Evolutionary conservation across 331 rosid genomes (phyloP).

Genomic region (Rhamnella rubrinervis): DNA sequence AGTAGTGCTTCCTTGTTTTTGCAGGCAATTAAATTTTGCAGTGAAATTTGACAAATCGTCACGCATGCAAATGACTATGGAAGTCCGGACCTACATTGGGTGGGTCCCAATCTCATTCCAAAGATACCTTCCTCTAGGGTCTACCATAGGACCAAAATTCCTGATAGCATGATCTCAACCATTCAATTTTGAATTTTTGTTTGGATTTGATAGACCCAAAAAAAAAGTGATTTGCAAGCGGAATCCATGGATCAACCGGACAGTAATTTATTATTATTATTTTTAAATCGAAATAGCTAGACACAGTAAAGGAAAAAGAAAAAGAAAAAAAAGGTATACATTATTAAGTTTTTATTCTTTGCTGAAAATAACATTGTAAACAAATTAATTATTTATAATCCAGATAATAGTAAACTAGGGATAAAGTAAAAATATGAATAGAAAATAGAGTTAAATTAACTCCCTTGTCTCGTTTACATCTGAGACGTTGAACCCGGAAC

Average conservation of each 20-base stretch:
- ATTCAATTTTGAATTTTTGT: not conserved
- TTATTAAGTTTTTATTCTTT: too few relatives aligned
- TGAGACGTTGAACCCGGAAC: too few relatives aligned
- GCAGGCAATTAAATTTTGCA: conserved; percentile 18
- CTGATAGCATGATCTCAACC: too few relatives aligned
- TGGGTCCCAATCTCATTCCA: not conserved
- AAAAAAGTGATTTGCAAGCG: not conserved
- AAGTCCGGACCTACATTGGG: conserved; percentile 4
- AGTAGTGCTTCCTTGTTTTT: not conserved
- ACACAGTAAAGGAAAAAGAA: too few relatives aligned
- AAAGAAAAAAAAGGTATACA: too few relatives aligned
- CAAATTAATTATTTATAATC: too few relatives aligned
- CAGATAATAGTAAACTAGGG: too few relatives aligned
- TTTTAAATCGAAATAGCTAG: not conserved
- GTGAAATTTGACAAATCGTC: conserved; percentile 34
- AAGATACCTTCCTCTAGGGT: not conserved
- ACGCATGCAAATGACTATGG: conserved; percentile 25
- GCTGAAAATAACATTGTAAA: too few relatives aligned
- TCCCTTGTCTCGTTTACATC: too few relatives aligned
- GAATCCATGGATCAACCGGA: not conserved
- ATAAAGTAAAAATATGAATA: too few relatives aligned
- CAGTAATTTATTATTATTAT: not conserved
- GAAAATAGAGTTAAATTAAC: too few relatives aligned
- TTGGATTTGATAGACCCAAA: not conserved
- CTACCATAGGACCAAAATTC: too few relatives aligned